These are phyloP conservation scores for Myotisia sp. DNA, from an alignment of 2,329 filamentous ascomycete species.

Conservation along the genomic window DNA sequence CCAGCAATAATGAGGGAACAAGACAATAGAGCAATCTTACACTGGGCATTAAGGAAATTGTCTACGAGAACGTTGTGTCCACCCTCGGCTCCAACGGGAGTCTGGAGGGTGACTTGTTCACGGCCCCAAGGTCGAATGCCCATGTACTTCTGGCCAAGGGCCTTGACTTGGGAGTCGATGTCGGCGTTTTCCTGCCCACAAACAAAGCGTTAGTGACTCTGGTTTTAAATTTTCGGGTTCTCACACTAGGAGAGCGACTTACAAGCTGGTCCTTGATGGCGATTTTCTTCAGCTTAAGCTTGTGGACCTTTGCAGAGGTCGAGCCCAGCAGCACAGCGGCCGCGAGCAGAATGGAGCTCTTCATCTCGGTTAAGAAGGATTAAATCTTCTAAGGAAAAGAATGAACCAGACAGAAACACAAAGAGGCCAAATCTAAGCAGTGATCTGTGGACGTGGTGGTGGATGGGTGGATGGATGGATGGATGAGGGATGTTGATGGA, in stretches of 20 bases:
- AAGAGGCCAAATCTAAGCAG: background rate
- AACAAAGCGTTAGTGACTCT: too few relatives aligned
- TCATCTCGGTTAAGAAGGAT: conserved; percentile 47
- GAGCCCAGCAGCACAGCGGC: conserved; percentile 67
- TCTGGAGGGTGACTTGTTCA: conserved; percentile 61
- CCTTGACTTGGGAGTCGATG: conserved; percentile 66
- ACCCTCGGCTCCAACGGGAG: conserved; percentile 47
- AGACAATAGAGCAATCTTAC: conserved; percentile 41
- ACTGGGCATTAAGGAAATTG: conserved; percentile 98
- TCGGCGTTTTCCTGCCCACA: conserved; percentile 52
- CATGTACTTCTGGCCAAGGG: conserved; percentile 93
- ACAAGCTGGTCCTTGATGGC: conserved; percentile 85
- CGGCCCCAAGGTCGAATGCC: conserved; percentile 58
- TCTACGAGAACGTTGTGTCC: conserved; percentile 73
- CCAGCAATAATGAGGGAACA: background rate
- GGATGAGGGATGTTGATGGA: conserved; percentile 1
- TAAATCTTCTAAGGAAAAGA: too few relatives aligned
- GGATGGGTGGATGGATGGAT: conserved; percentile 1
- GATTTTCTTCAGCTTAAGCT: conserved; percentile 96
- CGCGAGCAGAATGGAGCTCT: conserved; percentile 65
- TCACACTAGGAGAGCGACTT: too few relatives aligned
- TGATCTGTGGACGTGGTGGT: conserved; percentile 1
- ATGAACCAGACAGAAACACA: too few relatives aligned
- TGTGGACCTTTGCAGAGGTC: conserved; percentile 76
- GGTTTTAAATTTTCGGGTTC: too few relatives aligned